Evolutionary conservation across 1,139 yeast genomes (phyloP).

Genomic region (Pichia sp.): DNA sequence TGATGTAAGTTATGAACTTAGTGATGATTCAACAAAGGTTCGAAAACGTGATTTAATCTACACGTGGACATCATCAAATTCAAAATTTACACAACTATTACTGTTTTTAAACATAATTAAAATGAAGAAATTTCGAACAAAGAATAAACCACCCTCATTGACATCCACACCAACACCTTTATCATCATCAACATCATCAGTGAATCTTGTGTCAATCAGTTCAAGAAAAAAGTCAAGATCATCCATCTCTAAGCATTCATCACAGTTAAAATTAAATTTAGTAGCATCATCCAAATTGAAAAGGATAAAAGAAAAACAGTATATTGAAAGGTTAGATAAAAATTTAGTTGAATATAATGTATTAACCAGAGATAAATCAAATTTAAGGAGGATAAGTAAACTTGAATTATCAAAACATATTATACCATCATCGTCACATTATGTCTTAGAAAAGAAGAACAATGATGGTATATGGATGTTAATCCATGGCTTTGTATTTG

Average conservation of each 20-base stretch:
- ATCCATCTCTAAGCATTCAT: too few relatives aligned
- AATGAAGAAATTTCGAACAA: conserved; percentile 1
- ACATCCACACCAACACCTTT: neutral
- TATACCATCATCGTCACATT: conserved; percentile 7
- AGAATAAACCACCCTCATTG: neutral
- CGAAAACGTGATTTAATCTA: neutral
- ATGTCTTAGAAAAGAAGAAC: conserved; percentile 22
- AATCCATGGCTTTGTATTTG: conserved; percentile 55
- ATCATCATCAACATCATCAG: neutral
- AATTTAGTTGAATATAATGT: conserved; percentile 8
- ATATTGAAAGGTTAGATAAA: conserved; percentile 5
- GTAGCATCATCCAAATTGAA: neutral
- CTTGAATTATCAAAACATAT: conserved; percentile 13
- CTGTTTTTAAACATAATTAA: neutral
- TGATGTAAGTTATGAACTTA: neutral
- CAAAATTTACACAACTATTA: neutral
- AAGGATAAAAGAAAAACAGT: neutral
- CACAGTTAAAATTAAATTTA: neutral
- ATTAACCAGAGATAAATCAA: conserved; percentile 2
- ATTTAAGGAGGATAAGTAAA: conserved; percentile 4
- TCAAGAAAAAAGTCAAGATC: neutral
- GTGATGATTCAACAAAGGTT: neutral
- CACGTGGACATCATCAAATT: neutral
- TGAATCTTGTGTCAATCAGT: neutral
- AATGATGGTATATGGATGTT: conserved; percentile 58